Evolutionary conservation across 2,329 filamentous ascomycete genomes (phyloP).

Genomic region (Pseudogymnoascus sp.): DNA sequence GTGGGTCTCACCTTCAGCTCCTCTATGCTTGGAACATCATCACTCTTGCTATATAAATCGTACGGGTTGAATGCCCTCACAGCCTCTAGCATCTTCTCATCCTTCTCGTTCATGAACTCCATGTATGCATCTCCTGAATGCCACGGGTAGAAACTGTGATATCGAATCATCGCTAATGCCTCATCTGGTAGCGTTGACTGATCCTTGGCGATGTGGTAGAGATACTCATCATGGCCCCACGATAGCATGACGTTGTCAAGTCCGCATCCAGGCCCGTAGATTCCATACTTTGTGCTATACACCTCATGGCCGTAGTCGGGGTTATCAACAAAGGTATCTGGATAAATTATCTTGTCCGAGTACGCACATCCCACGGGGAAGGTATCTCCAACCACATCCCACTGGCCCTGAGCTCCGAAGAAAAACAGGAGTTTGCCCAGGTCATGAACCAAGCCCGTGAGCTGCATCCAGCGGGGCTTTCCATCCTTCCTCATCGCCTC

Average conservation of each 20-base stretch:
- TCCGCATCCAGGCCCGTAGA: constrained; percentile 70
- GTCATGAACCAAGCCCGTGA: constrained; percentile 68
- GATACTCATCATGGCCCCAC: constrained; percentile 76
- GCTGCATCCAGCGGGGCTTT: constrained; percentile 73
- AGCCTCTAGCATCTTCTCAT: constrained; percentile 74
- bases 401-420: constrained; percentile 72
- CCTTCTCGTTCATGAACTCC: constrained; percentile 74
- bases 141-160: constrained; percentile 88
- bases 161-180: constrained; percentile 80
- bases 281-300: constrained; percentile 66
- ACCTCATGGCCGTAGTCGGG: constrained; percentile 63
- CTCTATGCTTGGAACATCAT: constrained; percentile 64
- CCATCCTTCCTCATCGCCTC: constrained; percentile 80
- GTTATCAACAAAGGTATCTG: constrained; percentile 67
- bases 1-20: constrained; percentile 50
- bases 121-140: constrained; percentile 71
- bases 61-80: constrained; percentile 84
- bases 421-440: constrained; percentile 71
- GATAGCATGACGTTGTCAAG: constrained; percentile 79
- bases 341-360: constrained; percentile 74
- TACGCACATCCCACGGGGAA: constrained; percentile 68
- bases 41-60: constrained; percentile 83
- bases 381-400: constrained; percentile 82
- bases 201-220: constrained; percentile 76
- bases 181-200: constrained; percentile 70